phyloP scores from a whole-genome alignment of 1,139 yeast genomes.

The Arxiozyma heterogenica region DNA sequence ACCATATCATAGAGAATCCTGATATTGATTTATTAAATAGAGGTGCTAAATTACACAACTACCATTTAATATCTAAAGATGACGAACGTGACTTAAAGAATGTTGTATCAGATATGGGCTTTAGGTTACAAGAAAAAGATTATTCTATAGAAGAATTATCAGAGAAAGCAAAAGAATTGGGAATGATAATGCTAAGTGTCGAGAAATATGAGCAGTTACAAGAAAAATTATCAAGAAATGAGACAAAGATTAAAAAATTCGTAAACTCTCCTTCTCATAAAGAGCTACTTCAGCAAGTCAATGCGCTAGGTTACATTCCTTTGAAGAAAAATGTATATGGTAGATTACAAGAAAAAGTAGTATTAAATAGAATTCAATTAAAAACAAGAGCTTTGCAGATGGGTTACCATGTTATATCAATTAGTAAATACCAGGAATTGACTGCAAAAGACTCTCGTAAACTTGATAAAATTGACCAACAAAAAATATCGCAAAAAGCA shows the following conservation, averaged over 20 bases:
- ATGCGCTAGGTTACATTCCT: conserved; percentile 4
- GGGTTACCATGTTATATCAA: conserved; percentile 31
- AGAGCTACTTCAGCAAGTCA: background rate
- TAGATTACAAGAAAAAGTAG: conserved; percentile 1
- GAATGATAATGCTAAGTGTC: background rate
- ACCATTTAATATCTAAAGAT: background rate
- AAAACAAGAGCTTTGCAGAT: conserved; percentile 28
- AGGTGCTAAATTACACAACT: background rate
- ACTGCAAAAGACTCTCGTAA: background rate
- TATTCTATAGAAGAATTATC: background rate
- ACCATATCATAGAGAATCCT: conserved; percentile 1
- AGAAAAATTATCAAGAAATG: background rate
- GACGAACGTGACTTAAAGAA: background rate
- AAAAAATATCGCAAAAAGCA: background rate
- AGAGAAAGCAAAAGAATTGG: conserved; percentile 2
- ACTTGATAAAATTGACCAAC: background rate
- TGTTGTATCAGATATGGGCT: background rate
- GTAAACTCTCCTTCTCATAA: background rate
- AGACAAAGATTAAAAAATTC: background rate
- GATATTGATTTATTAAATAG: background rate
- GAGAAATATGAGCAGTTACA: conserved; percentile 2
- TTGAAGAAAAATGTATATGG: conserved; percentile 10
- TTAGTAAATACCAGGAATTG: conserved; percentile 15
- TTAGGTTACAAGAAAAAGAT: background rate
- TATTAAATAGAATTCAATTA: conserved; percentile 7